These are phyloP conservation scores for Ophioceras dolichostomum DNA, from an alignment of 2,329 filamentous ascomycete species.

Conservation along the genomic window DNA sequence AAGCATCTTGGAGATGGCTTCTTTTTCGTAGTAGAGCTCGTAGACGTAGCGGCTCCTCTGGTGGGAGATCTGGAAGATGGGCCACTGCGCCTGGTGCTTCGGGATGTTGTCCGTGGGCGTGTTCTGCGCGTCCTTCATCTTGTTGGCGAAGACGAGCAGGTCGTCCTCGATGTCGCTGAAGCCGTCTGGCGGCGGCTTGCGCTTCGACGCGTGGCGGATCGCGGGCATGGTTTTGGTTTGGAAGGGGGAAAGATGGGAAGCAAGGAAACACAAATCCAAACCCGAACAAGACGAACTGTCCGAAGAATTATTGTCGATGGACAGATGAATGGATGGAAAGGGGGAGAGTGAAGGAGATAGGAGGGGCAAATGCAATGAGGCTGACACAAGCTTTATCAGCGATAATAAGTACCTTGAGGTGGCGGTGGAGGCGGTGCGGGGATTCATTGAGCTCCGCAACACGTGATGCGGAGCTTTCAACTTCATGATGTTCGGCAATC, in stretches of 20 bases:
- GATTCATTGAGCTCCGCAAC: too few species aligned
- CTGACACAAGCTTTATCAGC: too few species aligned
- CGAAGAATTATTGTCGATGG: too few species aligned
- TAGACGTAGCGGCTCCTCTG: slow-evolving; percentile 90
- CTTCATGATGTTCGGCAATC: too few species aligned
- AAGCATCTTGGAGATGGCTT: slow-evolving; percentile 81
- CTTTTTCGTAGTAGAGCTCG: slow-evolving; percentile 95
- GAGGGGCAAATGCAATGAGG: background rate
- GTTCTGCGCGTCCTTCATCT: slow-evolving; percentile 94
- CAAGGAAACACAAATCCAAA: too few species aligned
- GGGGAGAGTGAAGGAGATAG: background rate
- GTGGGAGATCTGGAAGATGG: slow-evolving; percentile 94
- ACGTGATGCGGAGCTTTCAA: background rate
- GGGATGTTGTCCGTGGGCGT: slow-evolving; percentile 66
- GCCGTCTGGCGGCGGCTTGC: slow-evolving; percentile 73
- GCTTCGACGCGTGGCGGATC: slow-evolving; percentile 61
- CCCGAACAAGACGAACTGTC: too few species aligned
- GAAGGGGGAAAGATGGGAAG: background rate
- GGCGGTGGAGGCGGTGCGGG: too few species aligned
- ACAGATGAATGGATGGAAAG: background rate
- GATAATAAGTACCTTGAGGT: too few species aligned
- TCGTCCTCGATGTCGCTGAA: slow-evolving; percentile 84
- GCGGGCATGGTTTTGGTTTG: slow-evolving; percentile 50
- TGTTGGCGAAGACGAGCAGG: slow-evolving; percentile 73
- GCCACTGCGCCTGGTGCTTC: slow-evolving; percentile 89